A percentile compares a stretch with the other conserved stretches of the same genome.
These are phyloP conservation scores for Ammopiptanthus mongolicus DNA, from an alignment of 306 rosid species.

Conservation along the genomic window DNA sequence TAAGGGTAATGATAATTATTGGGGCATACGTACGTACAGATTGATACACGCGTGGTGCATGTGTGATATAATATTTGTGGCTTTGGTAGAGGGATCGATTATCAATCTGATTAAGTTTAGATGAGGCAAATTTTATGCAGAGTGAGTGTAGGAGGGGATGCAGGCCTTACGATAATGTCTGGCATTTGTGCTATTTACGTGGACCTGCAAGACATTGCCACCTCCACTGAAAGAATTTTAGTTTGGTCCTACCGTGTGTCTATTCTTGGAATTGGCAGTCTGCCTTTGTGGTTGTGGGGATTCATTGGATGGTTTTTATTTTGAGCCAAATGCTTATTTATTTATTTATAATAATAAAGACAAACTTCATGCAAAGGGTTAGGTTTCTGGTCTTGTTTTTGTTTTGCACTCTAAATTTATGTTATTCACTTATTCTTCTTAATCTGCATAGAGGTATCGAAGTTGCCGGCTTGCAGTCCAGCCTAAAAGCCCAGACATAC, in stretches of 20 bases:
- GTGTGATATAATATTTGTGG: constrained; percentile 13
- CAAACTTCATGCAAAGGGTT: background rate
- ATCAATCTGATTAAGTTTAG: background rate
- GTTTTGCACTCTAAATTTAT: background rate
- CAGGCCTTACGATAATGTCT: constrained; percentile 19
- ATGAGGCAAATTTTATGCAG: background rate
- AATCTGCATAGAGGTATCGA: background rate
- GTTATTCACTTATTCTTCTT: background rate
- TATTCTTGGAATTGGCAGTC: background rate
- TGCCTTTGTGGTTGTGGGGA: background rate
- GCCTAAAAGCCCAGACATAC: background rate
- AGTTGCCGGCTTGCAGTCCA: background rate
- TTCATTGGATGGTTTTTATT: background rate
- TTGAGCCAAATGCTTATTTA: background rate
- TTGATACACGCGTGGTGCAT: background rate
- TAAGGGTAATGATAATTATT: background rate
- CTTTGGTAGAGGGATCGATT: background rate
- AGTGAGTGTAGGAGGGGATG: background rate
- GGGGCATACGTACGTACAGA: background rate
- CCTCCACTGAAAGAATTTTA: background rate
- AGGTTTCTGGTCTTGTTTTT: background rate
- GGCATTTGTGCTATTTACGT: constrained; percentile 17
- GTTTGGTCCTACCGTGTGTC: background rate
- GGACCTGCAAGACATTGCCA: constrained; percentile 13
- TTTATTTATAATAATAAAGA: background rate